phyloP scores from a whole-genome alignment of 495 filamentous ascomycete genomes.

The Achaetomiella virescens region DNA sequence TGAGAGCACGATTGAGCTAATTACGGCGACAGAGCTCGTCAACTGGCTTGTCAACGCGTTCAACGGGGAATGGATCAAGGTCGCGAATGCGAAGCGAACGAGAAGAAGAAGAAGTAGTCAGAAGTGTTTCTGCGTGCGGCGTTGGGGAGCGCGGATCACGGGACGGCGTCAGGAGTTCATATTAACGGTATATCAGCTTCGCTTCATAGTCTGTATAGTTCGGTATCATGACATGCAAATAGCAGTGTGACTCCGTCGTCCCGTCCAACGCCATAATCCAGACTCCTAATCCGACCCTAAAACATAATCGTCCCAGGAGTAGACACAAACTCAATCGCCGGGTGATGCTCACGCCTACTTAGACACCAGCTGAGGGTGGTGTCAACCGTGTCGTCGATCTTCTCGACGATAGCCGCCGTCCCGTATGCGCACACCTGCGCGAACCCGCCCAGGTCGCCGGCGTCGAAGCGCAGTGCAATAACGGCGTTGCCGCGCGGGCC shows the following conservation, averaged over 20 bases:
- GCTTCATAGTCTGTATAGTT: not conserved
- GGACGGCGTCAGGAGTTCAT: conserved; percentile 8
- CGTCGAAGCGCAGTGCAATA: conserved; percentile 52
- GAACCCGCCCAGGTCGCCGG: conserved; percentile 42
- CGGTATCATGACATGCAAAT: conserved; percentile 2
- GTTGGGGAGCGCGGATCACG: not conserved
- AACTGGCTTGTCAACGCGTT: conserved; percentile 97
- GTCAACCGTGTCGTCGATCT: conserved; percentile 23
- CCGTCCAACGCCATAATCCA: not conserved
- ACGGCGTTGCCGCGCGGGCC: conserved; percentile 53
- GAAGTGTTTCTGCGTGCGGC: too few species aligned
- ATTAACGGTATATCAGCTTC: conserved; percentile 2
- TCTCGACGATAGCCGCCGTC: conserved; percentile 50
- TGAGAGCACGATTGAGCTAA: conserved; percentile 13
- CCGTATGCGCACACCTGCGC: conserved; percentile 57
- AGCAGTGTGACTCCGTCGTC: not conserved
- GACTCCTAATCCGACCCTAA: not conserved
- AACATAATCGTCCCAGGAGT: not conserved
- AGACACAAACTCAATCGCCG: too few species aligned
- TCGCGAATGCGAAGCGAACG: conserved; percentile 56
- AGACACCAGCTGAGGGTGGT: conserved; percentile 19
- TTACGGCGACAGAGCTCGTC: conserved; percentile 57
- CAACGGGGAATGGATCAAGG: conserved; percentile 87
- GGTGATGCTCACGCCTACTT: not conserved
- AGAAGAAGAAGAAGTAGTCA: conserved; percentile 6